These are phyloP conservation scores for Pluteus cervinus DNA, from an alignment of 768 basidiomycete species.

Conservation along the genomic window DNA sequence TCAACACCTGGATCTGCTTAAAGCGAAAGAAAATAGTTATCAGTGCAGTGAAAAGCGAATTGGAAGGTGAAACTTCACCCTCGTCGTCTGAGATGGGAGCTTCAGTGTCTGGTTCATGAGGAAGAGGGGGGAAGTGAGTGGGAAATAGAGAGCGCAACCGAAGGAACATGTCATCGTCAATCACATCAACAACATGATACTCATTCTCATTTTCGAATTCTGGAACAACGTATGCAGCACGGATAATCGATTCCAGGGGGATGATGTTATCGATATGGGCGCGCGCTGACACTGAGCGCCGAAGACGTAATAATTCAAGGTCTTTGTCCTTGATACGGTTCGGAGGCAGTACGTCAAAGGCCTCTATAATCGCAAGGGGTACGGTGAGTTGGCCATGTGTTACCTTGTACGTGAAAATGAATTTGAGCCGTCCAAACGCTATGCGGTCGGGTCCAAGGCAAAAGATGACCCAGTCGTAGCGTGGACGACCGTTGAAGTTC, in stretches of 20 bases:
- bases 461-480: slow-evolving; percentile 18
- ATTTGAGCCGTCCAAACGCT: slow-evolving; percentile 8
- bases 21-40: too few relatives aligned
- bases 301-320: slow-evolving; percentile 5
- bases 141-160: too few relatives aligned
- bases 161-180: slow-evolving; percentile 12
- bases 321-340: slow-evolving; percentile 5
- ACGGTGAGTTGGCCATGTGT: not conserved
- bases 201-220: slow-evolving; percentile 3
- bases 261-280: slow-evolving; percentile 5
- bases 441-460: slow-evolving; percentile 5
- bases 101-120: too few relatives aligned
- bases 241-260: slow-evolving; percentile 8
- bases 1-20: too few relatives aligned
- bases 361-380: slow-evolving; percentile 9
- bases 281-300: too few relatives aligned
- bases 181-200: slow-evolving; percentile 8
- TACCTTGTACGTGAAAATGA: slow-evolving; percentile 7
- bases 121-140: too few relatives aligned
- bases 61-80: too few relatives aligned
- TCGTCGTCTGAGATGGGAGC: too few relatives aligned
- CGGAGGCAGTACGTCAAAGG: slow-evolving; percentile 6
- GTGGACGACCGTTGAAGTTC: slow-evolving; percentile 16
- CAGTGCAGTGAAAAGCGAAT: too few relatives aligned
- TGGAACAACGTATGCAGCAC: slow-evolving; percentile 5